Conservation (phyloP, 1,284 basidiomycete species). For the Sporisorium reilianum region DNA sequence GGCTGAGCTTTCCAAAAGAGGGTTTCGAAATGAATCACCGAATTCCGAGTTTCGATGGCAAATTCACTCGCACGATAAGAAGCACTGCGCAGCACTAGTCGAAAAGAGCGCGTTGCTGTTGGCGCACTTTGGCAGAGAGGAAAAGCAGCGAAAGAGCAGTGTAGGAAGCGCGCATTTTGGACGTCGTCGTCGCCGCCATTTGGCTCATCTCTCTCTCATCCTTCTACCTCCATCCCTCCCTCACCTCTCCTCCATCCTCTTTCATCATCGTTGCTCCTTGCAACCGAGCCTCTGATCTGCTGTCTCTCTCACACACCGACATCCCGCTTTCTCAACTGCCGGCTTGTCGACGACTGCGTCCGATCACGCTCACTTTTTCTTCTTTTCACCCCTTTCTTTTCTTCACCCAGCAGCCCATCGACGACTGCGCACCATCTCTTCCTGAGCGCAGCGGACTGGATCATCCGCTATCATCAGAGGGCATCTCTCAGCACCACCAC, state of each 20-base stretch:
- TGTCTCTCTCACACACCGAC: constrained; percentile 6
- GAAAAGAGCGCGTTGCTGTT: constrained; percentile 19
- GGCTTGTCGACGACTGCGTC: constrained; percentile 40
- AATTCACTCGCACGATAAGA: constrained; percentile 35
- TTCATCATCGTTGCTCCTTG: constrained; percentile 25
- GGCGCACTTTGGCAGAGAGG: background rate
- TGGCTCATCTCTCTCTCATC: constrained; percentile 9
- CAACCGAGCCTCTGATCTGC: constrained; percentile 45
- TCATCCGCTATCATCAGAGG: constrained; percentile 5
- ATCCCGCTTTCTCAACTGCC: background rate
- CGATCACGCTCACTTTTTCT: constrained; percentile 46
- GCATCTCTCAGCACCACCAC: background rate
- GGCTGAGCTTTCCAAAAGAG: constrained; percentile 14
- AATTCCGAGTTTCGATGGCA: background rate
- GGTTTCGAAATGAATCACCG: constrained; percentile 11
- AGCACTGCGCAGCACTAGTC: constrained; percentile 1
- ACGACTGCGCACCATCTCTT: constrained; percentile 14
- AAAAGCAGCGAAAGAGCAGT: constrained; percentile 11
- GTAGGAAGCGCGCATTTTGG: background rate
- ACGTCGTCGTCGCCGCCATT: constrained; percentile 26
- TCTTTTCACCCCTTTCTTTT: background rate
- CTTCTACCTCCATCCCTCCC: constrained; percentile 16
- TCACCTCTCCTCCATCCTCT: constrained; percentile 4
- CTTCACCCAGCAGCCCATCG: constrained; percentile 3
- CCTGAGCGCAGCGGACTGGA: constrained; percentile 3